Evolutionary conservation across 2,329 filamentous ascomycete species (phyloP), one percentile per base, ranked within the genome.

Genomic region (Aspergillus pseudoviridinutans): DNA sequence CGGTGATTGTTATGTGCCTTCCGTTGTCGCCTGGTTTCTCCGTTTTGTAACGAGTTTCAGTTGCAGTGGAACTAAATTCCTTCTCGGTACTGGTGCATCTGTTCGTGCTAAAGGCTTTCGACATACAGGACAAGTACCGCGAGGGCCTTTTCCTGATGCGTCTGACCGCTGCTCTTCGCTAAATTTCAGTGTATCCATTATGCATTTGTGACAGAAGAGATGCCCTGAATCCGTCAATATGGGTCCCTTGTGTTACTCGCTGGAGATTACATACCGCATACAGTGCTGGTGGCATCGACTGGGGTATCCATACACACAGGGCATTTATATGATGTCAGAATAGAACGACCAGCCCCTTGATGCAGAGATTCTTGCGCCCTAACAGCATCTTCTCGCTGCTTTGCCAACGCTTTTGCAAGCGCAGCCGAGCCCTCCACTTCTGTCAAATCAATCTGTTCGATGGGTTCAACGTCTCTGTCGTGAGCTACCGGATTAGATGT

Each of bases 291-390:
- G 9, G 84, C 78, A 66, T 87, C 79, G 8, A 80, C 84, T 2
- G 81, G 82, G 3, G 75, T 79, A 62, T 87, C 85, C 81, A 87
- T 82, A 71, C 85, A 87, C 24, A 87, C 83, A 49, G 86, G 84
- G 67, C 85, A 87, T 59, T 76, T 82, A 66, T 81, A 80, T 4
- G 71, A 79, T 24, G 73, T 80, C 62, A 81, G 75, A 38, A 74
- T 64, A 38, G 75, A 75, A 3, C 64, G 71, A 17, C 62, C 67
- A 20, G 68, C 61, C 35, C 69, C 68, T 9, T 66, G 66, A 6
- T 71, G 68, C 2, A 62, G 55, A 2, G 68, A 59, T 29, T 75
- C 66, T 60, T 82, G 77, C 1, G 78, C 73, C 55, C 78, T 78
- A 41, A 83, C 72, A 0, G 81, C 79, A 58, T 83, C 80, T 55